Conservation (phyloP, 306 rosid genomes). For the Fragaria iinumae region DNA sequence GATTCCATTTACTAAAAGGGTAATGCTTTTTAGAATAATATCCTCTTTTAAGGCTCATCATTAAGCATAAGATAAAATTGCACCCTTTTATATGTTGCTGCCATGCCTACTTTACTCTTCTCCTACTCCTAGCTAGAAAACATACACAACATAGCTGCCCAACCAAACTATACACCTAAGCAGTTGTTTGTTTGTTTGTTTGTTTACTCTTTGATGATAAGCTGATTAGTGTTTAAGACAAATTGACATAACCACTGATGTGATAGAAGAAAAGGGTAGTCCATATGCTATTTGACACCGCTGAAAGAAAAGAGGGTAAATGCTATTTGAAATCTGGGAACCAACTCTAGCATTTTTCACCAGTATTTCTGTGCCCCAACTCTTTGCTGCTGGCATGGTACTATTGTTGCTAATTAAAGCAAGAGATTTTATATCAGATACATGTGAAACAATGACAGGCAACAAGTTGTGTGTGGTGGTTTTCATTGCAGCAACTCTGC, state of each 20-base stretch:
- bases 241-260: neutral
- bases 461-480: neutral
- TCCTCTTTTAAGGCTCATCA: neutral
- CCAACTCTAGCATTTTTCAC: neutral
- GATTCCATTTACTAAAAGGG: neutral
- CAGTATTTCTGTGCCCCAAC: neutral
- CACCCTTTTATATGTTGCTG: neutral
- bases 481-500: neutral
- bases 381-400: neutral
- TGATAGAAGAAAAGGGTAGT: neutral
- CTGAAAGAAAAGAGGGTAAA: neutral
- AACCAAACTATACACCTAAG: neutral
- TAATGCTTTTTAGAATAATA: neutral
- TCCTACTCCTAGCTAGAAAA: slow-evolving; percentile 2
- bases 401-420: slow-evolving; percentile 8
- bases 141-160: slow-evolving; percentile 3
- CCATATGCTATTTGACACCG: neutral
- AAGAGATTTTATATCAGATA: neutral
- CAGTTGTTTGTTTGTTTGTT: neutral
- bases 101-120: neutral
- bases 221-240: neutral
- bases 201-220: neutral
- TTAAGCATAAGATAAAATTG: neutral
- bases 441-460: slow-evolving; percentile 6
- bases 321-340: neutral